Evolutionary conservation across 306 rosid species (phyloP).

Genomic region (Lathyrus oleraceus): DNA sequence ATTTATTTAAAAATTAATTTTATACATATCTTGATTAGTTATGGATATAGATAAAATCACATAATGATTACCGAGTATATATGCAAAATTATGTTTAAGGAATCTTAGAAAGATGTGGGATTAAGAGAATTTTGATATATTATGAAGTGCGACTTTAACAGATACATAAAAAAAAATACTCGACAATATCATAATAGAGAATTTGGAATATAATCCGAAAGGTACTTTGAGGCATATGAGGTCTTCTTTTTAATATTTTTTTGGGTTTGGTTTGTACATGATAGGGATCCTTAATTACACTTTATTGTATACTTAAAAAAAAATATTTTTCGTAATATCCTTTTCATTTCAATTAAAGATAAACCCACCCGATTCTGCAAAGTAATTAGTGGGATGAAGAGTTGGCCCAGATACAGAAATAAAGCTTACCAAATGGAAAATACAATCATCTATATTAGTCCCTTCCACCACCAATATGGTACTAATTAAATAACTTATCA

Average conservation of each 20-base stretch:
- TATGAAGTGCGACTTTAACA: conserved; percentile 34
- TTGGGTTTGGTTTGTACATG: background rate
- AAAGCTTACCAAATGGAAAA: conserved; percentile 22
- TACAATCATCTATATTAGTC: conserved; percentile 17
- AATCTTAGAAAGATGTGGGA: conserved; percentile 18
- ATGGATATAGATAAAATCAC: background rate
- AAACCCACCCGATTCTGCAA: conserved; percentile 23
- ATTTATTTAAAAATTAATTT: background rate
- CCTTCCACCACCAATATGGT: background rate
- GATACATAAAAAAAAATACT: conserved; percentile 16
- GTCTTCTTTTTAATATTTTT: background rate
- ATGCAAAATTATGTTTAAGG: background rate
- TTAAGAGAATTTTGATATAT: background rate
- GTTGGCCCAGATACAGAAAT: conserved; percentile 34
- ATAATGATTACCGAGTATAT: background rate
- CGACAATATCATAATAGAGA: background rate
- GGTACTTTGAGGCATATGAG: background rate
- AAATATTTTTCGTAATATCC: background rate
- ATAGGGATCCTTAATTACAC: background rate
- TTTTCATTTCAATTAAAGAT: conserved; percentile 25
- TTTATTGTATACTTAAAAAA: background rate
- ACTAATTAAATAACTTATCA: conserved; percentile 14
- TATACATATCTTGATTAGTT: background rate
- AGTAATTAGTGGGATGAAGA: conserved; percentile 36
- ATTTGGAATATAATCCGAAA: background rate